Conservation (phyloP, 805 yeast genomes). For the Debaryomyces prosopidis region DNA sequence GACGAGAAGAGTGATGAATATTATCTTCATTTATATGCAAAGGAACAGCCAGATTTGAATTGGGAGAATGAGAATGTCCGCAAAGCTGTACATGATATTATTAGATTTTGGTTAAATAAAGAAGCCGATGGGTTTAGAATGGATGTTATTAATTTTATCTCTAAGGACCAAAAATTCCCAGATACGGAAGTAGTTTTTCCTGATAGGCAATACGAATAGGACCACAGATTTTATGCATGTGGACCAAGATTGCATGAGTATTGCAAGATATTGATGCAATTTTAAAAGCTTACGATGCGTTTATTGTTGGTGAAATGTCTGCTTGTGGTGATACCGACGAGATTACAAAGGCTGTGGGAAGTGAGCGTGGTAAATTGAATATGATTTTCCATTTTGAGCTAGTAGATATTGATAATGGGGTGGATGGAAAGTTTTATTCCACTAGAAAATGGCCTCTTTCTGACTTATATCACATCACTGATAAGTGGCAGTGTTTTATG, state of each 20-base stretch:
- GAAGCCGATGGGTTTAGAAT: slow-evolving; percentile 7
- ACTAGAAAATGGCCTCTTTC: slow-evolving; percentile 6
- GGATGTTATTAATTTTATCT: slow-evolving; percentile 15
- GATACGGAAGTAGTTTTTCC: neutral
- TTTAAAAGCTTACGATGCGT: neutral
- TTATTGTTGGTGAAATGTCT: slow-evolving; percentile 2
- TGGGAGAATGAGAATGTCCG: slow-evolving; percentile 22
- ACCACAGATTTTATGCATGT: neutral
- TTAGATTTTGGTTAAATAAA: slow-evolving; percentile 20
- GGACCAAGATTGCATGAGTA: slow-evolving; percentile 2
- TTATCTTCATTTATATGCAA: slow-evolving; percentile 21
- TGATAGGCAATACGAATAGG: neutral
- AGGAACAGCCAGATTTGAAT: slow-evolving; percentile 21
- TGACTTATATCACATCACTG: slow-evolving; percentile 9
- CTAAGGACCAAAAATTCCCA: slow-evolving; percentile 1
- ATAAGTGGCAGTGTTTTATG: slow-evolving; percentile 11
- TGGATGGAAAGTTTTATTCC: slow-evolving; percentile 8
- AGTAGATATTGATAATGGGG: slow-evolving; percentile 9
- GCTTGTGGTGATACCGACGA: neutral
- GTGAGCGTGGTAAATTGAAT: slow-evolving; percentile 18
- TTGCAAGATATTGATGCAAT: neutral
- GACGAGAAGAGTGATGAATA: slow-evolving; percentile 22
- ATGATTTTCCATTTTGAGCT: slow-evolving; percentile 23
- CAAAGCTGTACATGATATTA: slow-evolving; percentile 20
- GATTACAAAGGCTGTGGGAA: slow-evolving; percentile 15